Base-by-base conservation (phyloP, 202 grass and related monocot genomes). In the Elaeis oleifera region DNA sequence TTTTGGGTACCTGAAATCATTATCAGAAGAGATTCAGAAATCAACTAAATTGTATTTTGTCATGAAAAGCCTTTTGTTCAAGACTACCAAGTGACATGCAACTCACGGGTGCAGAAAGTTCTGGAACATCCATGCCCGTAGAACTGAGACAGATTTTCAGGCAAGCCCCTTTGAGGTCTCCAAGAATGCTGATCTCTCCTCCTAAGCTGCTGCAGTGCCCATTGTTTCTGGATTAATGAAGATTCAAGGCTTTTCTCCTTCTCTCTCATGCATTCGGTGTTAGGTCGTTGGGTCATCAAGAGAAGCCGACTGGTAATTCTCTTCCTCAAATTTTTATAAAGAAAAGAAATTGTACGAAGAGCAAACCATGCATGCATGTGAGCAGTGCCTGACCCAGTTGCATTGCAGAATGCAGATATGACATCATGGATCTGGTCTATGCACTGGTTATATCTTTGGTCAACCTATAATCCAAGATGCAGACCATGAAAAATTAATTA, bases 61-160 rank as follows among this genome's bases (percentile, higher is more conserved):
- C 36, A 44, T 44, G 36, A 39, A 39, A 39, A 39, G 36, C 36
- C 36, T 39, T 9, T 11, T 39, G 36, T 44, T 44, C 8, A 2
- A 3, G 36, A 44, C 36, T 13, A 44, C 9, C 9, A 44, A 44
- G 36, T 13, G 36, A 13, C 11, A 44, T 44, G 1, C 18, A 2
- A 74, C 87, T 88, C 76, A 96, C 91, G 91, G 91, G 53, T 78
- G 81, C 24, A 96, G 79, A 76, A 96, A 96, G 79, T 96, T 85
- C 61, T 88, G 76, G 28, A 96, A 96, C 84, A 96, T 62, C 91
- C 91, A 96, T 7, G 79, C 73, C 54, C 86, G 85, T 57, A 96
- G 80, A 64, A 96, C 91, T 17, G 91, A 74, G 18, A 96, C 91
- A 4, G 81, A 88, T 53, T 85, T 74, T 90, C 81, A 36, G 91